Evolutionary conservation across 2,329 filamentous ascomycete species (phyloP), one percentile per base, ranked within the genome.

Genomic region (Podosphaera leucotricha): DNA sequence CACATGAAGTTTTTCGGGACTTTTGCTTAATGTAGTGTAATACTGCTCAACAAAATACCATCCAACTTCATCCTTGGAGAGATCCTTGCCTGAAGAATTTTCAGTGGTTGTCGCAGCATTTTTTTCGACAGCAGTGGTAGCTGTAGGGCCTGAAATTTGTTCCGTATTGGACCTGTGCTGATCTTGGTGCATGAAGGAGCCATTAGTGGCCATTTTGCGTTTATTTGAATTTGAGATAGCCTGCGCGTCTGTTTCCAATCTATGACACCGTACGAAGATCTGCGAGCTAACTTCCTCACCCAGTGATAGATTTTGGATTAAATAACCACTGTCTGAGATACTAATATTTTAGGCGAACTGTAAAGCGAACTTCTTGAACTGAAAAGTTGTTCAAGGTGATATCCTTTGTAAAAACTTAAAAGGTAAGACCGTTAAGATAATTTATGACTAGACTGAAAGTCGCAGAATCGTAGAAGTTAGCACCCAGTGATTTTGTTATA

Each of bases 11-110:
- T 90, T 92, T 60, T 93, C 85, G 19, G 90, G 86, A 52, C 69
- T 81, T 64, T 87, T 86, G 75, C 86, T 94, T 59, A 98, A 67
- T 49, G 85, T 98, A 54, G 83, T 95, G 66, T 98, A 98, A 70
- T 94, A 98, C 64, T 93, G 85, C 72, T 95, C 86, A 47, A 98
- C 90, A 55, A 98, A 98, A 67, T 87, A 95, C 90, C 90, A 98
- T 63, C 85, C 90, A 53, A 98, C 85, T 66, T 95, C 84, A 61
- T 93, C 85, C 68, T 93, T 94, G 55, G 70, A 67, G 36, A 75
- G 64, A 54, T 71, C 67, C 58, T 58, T 64, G 55, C 61, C 64
- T 45, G 55, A 55, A 36, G 57, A 52, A 49, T 56, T 58, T 54
- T 52, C 55, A 39, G 48, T 50, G 38, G 47, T 50, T 13, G 55